phyloP scores from a whole-genome alignment of 176 grass and related monocot genomes.

The Luzula sylvatica region DNA sequence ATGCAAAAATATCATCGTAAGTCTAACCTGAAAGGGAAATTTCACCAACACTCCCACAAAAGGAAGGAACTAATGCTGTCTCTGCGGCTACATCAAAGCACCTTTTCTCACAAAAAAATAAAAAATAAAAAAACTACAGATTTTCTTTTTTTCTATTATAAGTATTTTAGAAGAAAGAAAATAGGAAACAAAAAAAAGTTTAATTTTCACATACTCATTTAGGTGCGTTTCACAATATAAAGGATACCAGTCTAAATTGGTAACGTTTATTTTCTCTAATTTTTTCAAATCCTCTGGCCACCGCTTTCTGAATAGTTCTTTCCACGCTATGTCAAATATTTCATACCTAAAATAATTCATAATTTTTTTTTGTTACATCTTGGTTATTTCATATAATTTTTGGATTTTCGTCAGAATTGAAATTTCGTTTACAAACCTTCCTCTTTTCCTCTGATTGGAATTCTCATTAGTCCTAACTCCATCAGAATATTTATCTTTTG shows the following conservation, averaged over 20 bases:
- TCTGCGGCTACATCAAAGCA: constrained; percentile 38
- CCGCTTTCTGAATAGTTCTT: constrained; percentile 21
- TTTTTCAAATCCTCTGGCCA: constrained; percentile 24
- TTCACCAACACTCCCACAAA: constrained; percentile 19
- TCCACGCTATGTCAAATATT: constrained; percentile 31
- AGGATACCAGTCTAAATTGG: constrained; percentile 20
- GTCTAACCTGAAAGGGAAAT: constrained; percentile 27
- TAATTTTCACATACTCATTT: constrained; percentile 23
- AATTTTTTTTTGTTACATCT: no score
- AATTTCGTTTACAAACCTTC: constrained; percentile 6
- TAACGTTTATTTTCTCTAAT: constrained; percentile 1
- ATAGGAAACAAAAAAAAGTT: not conserved
- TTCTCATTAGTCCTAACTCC: not conserved
- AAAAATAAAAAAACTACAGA: no score
- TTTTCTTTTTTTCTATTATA: no score
- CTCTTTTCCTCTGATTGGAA: constrained; percentile 13
- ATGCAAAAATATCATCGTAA: constrained; percentile 1
- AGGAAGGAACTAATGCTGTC: constrained; percentile 32
- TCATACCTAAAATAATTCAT: constrained; percentile 20
- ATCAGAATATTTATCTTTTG: constrained; percentile 7
- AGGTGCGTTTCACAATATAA: constrained; percentile 34
- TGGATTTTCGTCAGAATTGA: not conserved
- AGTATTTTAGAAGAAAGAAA: not conserved
- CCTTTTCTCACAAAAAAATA: constrained; percentile 21
- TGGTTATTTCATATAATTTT: not conserved